phyloP scores from a whole-genome alignment of 2,329 filamentous ascomycete species.

The Hypoxylon sp. region DNA sequence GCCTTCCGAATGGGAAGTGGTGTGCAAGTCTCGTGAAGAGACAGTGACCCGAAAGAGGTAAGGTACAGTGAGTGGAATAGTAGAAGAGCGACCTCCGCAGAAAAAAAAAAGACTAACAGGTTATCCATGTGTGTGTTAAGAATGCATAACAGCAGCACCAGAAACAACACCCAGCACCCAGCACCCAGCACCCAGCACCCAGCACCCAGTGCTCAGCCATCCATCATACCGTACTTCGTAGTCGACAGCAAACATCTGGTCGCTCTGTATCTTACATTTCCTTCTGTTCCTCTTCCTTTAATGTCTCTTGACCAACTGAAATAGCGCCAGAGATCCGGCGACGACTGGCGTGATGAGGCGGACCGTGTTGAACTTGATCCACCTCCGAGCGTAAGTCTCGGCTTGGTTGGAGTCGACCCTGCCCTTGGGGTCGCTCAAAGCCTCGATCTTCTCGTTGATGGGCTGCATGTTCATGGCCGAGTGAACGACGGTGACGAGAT shows the following conservation, averaged over 20 bases:
- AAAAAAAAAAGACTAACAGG: background rate
- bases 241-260: background rate
- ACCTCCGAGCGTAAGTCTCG: slow-evolving; percentile 46
- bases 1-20: background rate
- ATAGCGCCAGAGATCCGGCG: slow-evolving; percentile 47
- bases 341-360: slow-evolving; percentile 47
- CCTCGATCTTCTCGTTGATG: slow-evolving; percentile 57
- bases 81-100: background rate
- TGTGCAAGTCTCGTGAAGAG: background rate
- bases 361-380: slow-evolving; percentile 48
- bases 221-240: background rate
- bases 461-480: slow-evolving; percentile 60
- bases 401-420: slow-evolving; percentile 40
- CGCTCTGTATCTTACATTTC: too few relatives aligned
- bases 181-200: background rate
- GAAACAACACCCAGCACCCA: background rate
- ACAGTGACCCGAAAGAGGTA: background rate
- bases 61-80: background rate
- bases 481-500: slow-evolving; percentile 57
- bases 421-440: slow-evolving; percentile 42
- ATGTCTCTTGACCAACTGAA: slow-evolving; percentile 42
- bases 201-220: too few relatives aligned
- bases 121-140: background rate
- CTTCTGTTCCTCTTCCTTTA: background rate
- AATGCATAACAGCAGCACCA: background rate